These are phyloP conservation scores for Acanthamoeba triangularis DNA, from an alignment of 208 protist genomes.

Conservation along the genomic window DNA sequence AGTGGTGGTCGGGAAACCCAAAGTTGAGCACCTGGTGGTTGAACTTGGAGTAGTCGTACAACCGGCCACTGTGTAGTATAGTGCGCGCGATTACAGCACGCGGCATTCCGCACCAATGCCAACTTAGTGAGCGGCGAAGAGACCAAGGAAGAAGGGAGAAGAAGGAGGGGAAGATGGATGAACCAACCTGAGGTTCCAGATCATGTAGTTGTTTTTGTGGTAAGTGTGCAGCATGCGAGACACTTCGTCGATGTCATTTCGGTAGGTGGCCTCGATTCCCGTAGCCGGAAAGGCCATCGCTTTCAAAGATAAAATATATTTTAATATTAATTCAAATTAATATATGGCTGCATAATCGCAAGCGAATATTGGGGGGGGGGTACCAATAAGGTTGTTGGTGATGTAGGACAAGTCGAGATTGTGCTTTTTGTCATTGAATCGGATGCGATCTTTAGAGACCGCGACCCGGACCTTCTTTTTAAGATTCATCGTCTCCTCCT, in stretches of 20 bases:
- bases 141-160: neutral
- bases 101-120: too few species aligned
- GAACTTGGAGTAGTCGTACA: slow-evolving; percentile 78
- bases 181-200: slow-evolving; percentile 80
- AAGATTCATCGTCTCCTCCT: neutral
- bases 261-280: slow-evolving; percentile 79
- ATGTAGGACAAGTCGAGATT: slow-evolving; percentile 89
- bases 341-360: neutral
- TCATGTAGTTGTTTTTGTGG: slow-evolving; percentile 85
- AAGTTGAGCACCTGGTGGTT: slow-evolving; percentile 77
- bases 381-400: slow-evolving; percentile 84
- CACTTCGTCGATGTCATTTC: slow-evolving; percentile 83
- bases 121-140: neutral
- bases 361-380: neutral
- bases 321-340: neutral
- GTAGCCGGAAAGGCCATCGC: slow-evolving; percentile 82
- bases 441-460: slow-evolving; percentile 83
- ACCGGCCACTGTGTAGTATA: neutral
- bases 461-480: slow-evolving; percentile 80
- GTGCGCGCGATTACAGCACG: too few species aligned
- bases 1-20: slow-evolving; percentile 80
- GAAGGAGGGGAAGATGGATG: neutral
- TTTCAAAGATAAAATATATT: slow-evolving; percentile 40
- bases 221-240: slow-evolving; percentile 79
- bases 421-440: slow-evolving; percentile 83